These are phyloP conservation scores for Stentor coeruleus DNA, from an alignment of 73 alveolate species.

Conservation along the genomic window DNA sequence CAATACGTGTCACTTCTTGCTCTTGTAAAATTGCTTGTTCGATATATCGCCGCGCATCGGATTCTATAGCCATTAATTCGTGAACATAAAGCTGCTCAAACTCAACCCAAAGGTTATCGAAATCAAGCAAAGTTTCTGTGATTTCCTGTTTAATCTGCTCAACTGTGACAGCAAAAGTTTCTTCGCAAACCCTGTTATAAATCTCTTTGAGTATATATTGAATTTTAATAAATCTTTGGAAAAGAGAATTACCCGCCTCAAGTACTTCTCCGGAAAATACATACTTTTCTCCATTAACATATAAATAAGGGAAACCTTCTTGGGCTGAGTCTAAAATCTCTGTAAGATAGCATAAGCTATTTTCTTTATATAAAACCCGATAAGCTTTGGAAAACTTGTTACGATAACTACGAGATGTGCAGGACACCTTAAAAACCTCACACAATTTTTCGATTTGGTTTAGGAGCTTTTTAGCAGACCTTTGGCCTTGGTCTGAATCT, in stretches of 20 bases:
- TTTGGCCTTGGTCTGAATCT: conserved; percentile 82
- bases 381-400: conserved; percentile 87
- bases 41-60: conserved; percentile 84
- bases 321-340: conserved; percentile 93
- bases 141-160: conserved; percentile 54
- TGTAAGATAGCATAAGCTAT: conserved; percentile 79
- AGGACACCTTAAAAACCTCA: conserved; percentile 40
- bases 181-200: conserved; percentile 40
- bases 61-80: conserved; percentile 89
- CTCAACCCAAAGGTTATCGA: conserved; percentile 39
- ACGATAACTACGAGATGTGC: conserved; percentile 76
- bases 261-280: conserved; percentile 83
- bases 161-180: conserved; percentile 36
- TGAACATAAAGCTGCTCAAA: conserved; percentile 71
- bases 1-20: conserved; percentile 77
- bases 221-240: conserved; percentile 67
- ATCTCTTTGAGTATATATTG: conserved; percentile 61
- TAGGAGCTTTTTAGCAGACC: conserved; percentile 70
- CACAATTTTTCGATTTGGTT: conserved; percentile 70
- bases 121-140: conserved; percentile 30
- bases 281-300: conserved; percentile 92
- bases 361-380: conserved; percentile 78
- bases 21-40: conserved; percentile 86
- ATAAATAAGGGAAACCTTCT: conserved; percentile 86
- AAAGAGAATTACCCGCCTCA: conserved; percentile 79